Percentiles rank a stretch among this genome's conserved stretches.
These are phyloP conservation scores for Neoconidiobolus thromboides DNA, from an alignment of 371 early-diverging fungal species.

Conservation along the genomic window DNA sequence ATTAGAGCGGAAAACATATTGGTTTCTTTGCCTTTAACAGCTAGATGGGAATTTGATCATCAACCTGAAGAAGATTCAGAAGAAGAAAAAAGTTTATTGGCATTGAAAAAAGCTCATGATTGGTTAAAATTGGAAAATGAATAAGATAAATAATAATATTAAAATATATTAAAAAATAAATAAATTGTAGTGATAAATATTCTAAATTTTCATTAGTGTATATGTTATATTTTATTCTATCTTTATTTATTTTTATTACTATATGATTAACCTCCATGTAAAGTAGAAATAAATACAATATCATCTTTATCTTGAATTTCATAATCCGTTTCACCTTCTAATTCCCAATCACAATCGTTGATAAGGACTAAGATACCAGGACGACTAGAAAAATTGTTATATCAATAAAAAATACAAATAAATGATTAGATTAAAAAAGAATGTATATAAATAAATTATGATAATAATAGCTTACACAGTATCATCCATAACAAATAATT, in stretches of 20 bases:
- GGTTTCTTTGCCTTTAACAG: conserved; percentile 65
- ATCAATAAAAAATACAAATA: background rate
- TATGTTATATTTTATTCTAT: too few relatives aligned
- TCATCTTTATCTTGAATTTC: conserved; percentile 49
- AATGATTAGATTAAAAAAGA: background rate
- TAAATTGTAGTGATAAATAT: too few relatives aligned
- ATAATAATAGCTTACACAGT: conserved; percentile 39
- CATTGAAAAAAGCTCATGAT: background rate
- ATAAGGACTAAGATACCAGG: conserved; percentile 90
- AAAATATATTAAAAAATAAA: too few relatives aligned
- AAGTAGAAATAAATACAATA: conserved; percentile 86
- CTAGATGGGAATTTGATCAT: conserved; percentile 79
- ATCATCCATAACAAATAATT: conserved; percentile 66
- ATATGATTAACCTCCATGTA: conserved; percentile 67
- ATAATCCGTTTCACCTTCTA: conserved; percentile 78
- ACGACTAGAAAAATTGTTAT: conserved; percentile 26
- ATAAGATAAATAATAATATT: too few relatives aligned
- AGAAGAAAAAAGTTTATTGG: background rate
- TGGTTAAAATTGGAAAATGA: background rate
- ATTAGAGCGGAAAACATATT: conserved; percentile 70
- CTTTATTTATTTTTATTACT: too few relatives aligned
- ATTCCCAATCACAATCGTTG: conserved; percentile 92
- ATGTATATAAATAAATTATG: too few relatives aligned
- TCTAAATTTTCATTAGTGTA: too few relatives aligned
- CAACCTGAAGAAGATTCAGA: conserved; percentile 16